phyloP scores from a whole-genome alignment of 371 early-diverging fungal species.

The Saksenaea vasiformis region DNA sequence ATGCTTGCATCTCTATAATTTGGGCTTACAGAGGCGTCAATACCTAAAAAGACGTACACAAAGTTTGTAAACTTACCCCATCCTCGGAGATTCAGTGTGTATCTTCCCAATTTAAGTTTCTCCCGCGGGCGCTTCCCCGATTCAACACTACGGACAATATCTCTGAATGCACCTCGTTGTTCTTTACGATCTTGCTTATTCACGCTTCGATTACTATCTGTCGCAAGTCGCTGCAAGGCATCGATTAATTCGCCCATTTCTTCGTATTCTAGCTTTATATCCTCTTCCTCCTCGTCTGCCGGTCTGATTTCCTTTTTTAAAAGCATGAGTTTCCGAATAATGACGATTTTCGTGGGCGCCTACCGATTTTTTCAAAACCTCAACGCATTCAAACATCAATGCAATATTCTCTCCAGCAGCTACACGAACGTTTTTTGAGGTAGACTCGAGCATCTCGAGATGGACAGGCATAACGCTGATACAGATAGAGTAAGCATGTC shows the following conservation, averaged over 20 bases:
- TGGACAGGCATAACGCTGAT: slow-evolving; percentile 38
- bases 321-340: not conserved
- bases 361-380: slow-evolving; percentile 7
- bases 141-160: slow-evolving; percentile 62
- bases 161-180: slow-evolving; percentile 68
- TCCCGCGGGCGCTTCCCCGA: slow-evolving; percentile 41
- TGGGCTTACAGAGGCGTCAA: slow-evolving; percentile 25
- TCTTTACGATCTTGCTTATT: slow-evolving; percentile 61
- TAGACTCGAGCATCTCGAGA: slow-evolving; percentile 53
- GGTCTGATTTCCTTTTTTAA: slow-evolving; percentile 23
- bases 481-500: not conserved
- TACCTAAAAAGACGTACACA: not conserved
- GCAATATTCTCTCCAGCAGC: slow-evolving; percentile 77
- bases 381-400: slow-evolving; percentile 56
- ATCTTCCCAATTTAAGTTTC: slow-evolving; percentile 40
- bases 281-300: slow-evolving; percentile 40
- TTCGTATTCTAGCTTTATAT: slow-evolving; percentile 40
- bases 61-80: slow-evolving; percentile 32
- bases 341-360: not conserved
- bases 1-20: slow-evolving; percentile 40
- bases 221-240: slow-evolving; percentile 50
- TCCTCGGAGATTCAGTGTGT: slow-evolving; percentile 40
- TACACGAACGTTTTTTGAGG: slow-evolving; percentile 63
- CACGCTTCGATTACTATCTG: slow-evolving; percentile 55
- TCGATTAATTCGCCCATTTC: slow-evolving; percentile 55